These are phyloP conservation scores for Aspergillus caelatus DNA, from an alignment of 2,329 filamentous ascomycete genomes.

Conservation along the genomic window DNA sequence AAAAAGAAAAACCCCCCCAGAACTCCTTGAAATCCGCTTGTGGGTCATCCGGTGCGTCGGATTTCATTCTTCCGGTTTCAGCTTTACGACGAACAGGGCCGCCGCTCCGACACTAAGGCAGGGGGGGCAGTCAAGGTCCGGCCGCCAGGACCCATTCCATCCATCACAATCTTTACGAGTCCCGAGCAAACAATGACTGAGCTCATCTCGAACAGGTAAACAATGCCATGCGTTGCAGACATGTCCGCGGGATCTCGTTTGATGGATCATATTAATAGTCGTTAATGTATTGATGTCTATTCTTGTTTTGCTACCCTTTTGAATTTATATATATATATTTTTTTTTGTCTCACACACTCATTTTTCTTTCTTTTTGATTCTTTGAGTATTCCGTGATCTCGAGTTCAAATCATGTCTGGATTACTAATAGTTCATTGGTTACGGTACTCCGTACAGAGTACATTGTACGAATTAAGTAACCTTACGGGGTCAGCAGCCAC, in stretches of 20 bases:
- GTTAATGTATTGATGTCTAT: background rate
- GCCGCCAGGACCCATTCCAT: conserved; percentile 8
- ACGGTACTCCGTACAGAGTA: background rate
- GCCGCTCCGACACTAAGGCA: conserved; percentile 21
- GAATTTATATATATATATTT: too few relatives aligned
- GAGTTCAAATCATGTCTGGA: background rate
- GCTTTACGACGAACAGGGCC: conserved; percentile 16
- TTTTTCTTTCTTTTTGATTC: background rate
- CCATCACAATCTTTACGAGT: conserved; percentile 7
- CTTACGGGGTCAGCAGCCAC: background rate
- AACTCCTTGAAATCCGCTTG: background rate
- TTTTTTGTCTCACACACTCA: too few relatives aligned
- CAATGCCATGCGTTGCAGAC: background rate
- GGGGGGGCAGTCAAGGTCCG: conserved; percentile 15
- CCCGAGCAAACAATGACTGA: conserved; percentile 1
- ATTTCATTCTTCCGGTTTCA: conserved; percentile 27
- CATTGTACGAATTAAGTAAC: background rate
- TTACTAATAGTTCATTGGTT: background rate
- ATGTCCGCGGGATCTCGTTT: background rate
- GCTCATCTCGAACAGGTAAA: conserved; percentile 4
- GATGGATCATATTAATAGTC: background rate
- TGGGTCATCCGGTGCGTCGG: conserved; percentile 9
- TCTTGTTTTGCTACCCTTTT: background rate
- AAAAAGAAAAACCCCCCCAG: background rate
- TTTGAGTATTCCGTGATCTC: background rate